Percentiles rank a stretch among this genome's conserved stretches.
These are phyloP conservation scores for Monascus ruber DNA, from an alignment of 2,329 filamentous ascomycete genomes.

Conservation along the genomic window DNA sequence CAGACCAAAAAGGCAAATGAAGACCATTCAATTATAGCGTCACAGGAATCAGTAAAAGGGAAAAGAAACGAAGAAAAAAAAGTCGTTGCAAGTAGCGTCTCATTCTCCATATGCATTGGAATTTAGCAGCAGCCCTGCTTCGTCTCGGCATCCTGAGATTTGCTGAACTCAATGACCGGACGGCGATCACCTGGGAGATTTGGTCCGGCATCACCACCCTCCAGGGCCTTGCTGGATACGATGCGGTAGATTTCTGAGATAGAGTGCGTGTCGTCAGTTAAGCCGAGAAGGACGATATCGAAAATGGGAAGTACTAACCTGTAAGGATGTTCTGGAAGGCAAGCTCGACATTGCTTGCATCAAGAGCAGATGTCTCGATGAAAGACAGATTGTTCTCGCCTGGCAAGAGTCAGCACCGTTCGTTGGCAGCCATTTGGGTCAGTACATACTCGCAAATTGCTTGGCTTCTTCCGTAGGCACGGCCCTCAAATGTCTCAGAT, in stretches of 20 bases:
- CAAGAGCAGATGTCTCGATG: slow-evolving; percentile 96
- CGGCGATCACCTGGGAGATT: slow-evolving; percentile 68
- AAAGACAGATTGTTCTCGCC: slow-evolving; percentile 97
- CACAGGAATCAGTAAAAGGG: slow-evolving; percentile 7
- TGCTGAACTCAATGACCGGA: slow-evolving; percentile 73
- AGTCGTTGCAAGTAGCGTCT: slow-evolving; percentile 22
- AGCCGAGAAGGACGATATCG: slow-evolving; percentile 4
- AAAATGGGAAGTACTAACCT: slow-evolving; percentile 47
- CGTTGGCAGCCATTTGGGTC: slow-evolving; percentile 1
- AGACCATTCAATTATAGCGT: slow-evolving; percentile 28
- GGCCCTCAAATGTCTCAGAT: slow-evolving; percentile 95
- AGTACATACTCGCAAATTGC: slow-evolving; percentile 74
- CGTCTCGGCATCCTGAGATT: slow-evolving; percentile 65
- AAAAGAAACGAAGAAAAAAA: slow-evolving; percentile 11
- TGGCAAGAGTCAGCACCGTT: slow-evolving; percentile 30
- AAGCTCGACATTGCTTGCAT: slow-evolving; percentile 97
- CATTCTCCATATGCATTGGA: slow-evolving; percentile 9
- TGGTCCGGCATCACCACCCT: slow-evolving; percentile 72
- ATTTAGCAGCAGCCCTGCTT: slow-evolving; percentile 45
- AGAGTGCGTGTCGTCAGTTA: slow-evolving; percentile 3
- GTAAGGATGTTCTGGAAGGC: slow-evolving; percentile 99
- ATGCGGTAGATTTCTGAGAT: slow-evolving; percentile 92
- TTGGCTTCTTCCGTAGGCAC: slow-evolving; percentile 98
- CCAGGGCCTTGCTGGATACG: slow-evolving; percentile 92
- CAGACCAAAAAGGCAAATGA: slow-evolving; percentile 25